A percentile compares a stretch with the other conserved stretches of the same genome.
Conservation (phyloP, 2,329 filamentous ascomycete species). For the Trichoderma breve region DNA sequence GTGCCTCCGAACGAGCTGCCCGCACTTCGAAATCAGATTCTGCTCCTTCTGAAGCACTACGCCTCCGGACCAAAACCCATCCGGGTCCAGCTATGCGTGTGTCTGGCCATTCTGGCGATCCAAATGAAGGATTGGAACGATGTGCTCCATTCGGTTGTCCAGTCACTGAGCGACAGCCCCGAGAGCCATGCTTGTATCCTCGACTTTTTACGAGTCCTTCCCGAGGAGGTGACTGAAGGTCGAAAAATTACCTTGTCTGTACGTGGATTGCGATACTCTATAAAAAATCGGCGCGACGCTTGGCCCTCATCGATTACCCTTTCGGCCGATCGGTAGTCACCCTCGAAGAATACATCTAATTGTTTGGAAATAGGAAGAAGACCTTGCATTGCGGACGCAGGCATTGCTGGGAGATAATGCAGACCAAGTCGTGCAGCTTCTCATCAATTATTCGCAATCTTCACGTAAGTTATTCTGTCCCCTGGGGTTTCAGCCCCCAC, state of each 20-base stretch:
- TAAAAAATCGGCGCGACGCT: slow-evolving; percentile 39
- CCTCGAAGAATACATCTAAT: slow-evolving; percentile 35
- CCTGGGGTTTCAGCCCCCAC: not conserved
- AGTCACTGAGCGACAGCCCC: slow-evolving; percentile 71
- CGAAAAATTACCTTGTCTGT: slow-evolving; percentile 99
- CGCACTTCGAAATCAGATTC: slow-evolving; percentile 77
- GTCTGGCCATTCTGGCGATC: slow-evolving; percentile 89
- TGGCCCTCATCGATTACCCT: slow-evolving; percentile 33
- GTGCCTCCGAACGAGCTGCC: slow-evolving; percentile 72
- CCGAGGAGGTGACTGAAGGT: slow-evolving; percentile 98
- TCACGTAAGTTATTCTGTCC: slow-evolving; percentile 61
- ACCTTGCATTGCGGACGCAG: slow-evolving; percentile 78
- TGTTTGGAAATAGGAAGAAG: slow-evolving; percentile 77
- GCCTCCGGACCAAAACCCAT: slow-evolving; percentile 80
- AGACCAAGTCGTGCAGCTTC: slow-evolving; percentile 77
- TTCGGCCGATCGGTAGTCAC: slow-evolving; percentile 33
- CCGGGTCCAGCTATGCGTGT: slow-evolving; percentile 90
- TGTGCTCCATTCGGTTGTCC: slow-evolving; percentile 78
- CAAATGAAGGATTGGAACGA: slow-evolving; percentile 97
- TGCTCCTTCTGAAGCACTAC: slow-evolving; percentile 77
- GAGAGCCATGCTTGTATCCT: slow-evolving; percentile 83
- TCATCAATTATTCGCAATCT: slow-evolving; percentile 88
- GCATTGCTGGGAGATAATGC: slow-evolving; percentile 91
- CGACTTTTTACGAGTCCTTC: slow-evolving; percentile 94
- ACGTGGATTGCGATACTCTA: slow-evolving; percentile 64